These are phyloP conservation scores for Daldinia childiae DNA, from an alignment of 495 filamentous ascomycete species.

Conservation along the genomic window DNA sequence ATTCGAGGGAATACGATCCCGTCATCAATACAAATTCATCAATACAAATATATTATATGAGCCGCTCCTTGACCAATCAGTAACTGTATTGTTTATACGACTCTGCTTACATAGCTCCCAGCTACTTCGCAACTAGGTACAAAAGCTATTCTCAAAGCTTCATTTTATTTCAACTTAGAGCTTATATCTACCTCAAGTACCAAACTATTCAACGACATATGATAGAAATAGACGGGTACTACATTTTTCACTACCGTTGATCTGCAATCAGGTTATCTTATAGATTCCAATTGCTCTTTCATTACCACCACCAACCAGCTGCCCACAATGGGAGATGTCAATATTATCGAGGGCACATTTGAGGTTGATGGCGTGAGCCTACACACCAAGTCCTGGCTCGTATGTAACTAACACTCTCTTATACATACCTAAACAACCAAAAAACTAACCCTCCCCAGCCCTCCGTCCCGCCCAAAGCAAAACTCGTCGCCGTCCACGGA, in stretches of 20 bases:
- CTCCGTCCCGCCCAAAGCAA: constrained; percentile 64
- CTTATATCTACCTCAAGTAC: not conserved
- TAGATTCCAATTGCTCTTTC: not conserved
- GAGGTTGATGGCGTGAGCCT: constrained; percentile 67
- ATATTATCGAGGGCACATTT: constrained; percentile 61
- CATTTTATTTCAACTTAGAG: not conserved
- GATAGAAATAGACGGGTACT: not conserved
- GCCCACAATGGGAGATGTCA: constrained; percentile 51
- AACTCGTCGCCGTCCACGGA: constrained; percentile 82
- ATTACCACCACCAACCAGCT: not conserved
- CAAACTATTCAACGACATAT: not conserved
- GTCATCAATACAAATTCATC: not conserved
- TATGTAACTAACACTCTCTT: constrained; percentile 50
- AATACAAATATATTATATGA: too few relatives aligned
- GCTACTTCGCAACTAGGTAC: not conserved
- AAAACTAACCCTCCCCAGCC: constrained; percentile 53
- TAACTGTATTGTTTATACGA: not conserved
- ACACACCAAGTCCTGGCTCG: constrained; percentile 89
- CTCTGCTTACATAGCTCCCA: not conserved
- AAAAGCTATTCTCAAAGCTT: not conserved
- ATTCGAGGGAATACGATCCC: constrained; percentile 41
- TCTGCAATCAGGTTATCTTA: not conserved
- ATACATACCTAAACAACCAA: not conserved
- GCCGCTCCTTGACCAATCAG: not conserved
- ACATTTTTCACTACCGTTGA: not conserved